phyloP scores from a whole-genome alignment of 768 basidiomycete species.

The Mrakia gelida region DNA sequence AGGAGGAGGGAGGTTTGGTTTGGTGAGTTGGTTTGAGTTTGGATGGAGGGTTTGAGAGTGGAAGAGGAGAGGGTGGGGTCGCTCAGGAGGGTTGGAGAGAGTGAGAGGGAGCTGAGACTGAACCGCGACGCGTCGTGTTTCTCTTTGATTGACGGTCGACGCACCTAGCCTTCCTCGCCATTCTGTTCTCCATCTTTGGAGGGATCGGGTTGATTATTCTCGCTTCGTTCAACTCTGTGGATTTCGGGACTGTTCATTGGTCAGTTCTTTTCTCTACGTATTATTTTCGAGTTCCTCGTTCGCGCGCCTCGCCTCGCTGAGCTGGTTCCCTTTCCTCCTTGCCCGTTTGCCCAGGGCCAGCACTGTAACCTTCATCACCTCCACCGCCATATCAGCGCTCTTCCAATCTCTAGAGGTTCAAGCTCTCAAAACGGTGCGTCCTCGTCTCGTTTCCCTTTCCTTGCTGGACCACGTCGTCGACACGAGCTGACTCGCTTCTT shows the following conservation, averaged over 20 bases:
- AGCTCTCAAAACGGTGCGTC: constrained; percentile 27
- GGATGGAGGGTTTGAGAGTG: no score
- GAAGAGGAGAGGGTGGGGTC: no score
- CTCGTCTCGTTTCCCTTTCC: neutral
- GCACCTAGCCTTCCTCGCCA: constrained; percentile 42
- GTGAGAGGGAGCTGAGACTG: no score
- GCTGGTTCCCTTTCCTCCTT: no score
- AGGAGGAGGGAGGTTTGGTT: constrained; percentile 40
- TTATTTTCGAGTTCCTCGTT: no score
- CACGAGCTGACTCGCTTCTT: neutral
- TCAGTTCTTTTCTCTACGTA: neutral
- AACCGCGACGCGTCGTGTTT: neutral
- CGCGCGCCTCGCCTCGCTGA: no score
- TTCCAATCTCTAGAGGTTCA: constrained; percentile 45
- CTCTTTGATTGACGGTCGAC: no score
- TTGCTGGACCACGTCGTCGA: neutral
- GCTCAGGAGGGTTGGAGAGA: no score
- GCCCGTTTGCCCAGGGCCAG: neutral
- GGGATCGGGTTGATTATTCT: constrained; percentile 43
- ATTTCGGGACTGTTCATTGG: constrained; percentile 41
- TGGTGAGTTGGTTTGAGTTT: constrained; percentile 33
- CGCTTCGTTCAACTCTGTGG: constrained; percentile 31
- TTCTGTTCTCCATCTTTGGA: constrained; percentile 44
- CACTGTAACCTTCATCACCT: constrained; percentile 44
- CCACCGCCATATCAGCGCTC: constrained; percentile 44